A percentile compares a stretch with the other conserved stretches of the same genome.
phyloP scores from a whole-genome alignment of 2,329 filamentous ascomycete species.

The Knufia fluminis region DNA sequence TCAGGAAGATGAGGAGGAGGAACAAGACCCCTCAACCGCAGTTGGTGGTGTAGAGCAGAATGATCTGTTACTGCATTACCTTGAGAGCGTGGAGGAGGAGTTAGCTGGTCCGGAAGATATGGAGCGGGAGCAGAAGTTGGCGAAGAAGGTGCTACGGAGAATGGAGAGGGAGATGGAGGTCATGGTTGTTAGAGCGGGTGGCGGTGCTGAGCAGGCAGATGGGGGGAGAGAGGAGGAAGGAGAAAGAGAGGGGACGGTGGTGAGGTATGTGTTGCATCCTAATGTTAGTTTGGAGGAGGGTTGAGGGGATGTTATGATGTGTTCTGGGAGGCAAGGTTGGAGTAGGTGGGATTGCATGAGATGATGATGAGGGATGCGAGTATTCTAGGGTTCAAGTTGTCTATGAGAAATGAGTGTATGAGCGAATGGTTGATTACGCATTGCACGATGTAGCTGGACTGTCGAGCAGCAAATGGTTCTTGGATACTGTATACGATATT shows the following conservation, averaged over 20 bases:
- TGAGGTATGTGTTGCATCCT: constrained; percentile 8
- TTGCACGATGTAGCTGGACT: neutral
- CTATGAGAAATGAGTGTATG: neutral
- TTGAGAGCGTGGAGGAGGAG: constrained; percentile 82
- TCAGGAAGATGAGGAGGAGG: neutral
- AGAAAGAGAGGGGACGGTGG: neutral
- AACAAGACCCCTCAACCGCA: neutral
- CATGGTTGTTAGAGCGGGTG: neutral
- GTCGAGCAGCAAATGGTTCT: neutral
- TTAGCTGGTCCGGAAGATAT: constrained; percentile 73
- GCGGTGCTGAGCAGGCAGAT: neutral
- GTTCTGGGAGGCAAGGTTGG: neutral
- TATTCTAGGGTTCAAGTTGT: too few relatives aligned
- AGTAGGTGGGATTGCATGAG: too few relatives aligned
- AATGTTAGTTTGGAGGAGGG: constrained; percentile 7
- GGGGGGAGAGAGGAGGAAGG: neutral
- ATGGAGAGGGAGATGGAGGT: constrained; percentile 65
- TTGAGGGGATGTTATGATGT: neutral
- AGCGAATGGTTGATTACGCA: neutral
- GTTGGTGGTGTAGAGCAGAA: constrained; percentile 67
- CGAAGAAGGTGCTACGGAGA: constrained; percentile 79
- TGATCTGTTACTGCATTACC: constrained; percentile 75
- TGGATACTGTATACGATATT: too few relatives aligned
- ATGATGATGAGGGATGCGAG: too few relatives aligned
- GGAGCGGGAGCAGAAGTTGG: constrained; percentile 62